Percentiles rank a stretch among this genome's conserved stretches.
Evolutionary conservation across 1,284 basidiomycete species (phyloP).

Genomic region (Ustilago trichophora): DNA sequence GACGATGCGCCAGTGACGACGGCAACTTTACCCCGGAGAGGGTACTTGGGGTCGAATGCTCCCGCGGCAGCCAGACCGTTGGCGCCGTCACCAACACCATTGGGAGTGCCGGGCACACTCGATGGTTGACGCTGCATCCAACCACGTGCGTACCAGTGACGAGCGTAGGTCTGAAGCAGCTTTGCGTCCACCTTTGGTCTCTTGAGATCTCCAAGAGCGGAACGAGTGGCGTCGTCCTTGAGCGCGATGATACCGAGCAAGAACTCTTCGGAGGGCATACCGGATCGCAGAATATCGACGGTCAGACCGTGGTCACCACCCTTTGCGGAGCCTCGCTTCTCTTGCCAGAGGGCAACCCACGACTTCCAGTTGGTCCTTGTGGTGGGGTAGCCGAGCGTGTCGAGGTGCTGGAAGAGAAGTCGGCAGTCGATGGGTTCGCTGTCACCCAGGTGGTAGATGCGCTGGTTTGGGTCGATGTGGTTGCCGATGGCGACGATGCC

Average conservation of each 20-base stretch:
- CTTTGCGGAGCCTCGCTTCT: constrained; percentile 47
- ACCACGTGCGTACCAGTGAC: constrained; percentile 63
- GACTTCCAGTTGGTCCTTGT: constrained; percentile 54
- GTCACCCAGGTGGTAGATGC: constrained; percentile 63
- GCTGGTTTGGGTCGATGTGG: constrained; percentile 52
- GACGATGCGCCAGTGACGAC: constrained; percentile 67
- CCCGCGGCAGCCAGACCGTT: constrained; percentile 17
- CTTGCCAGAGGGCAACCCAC: constrained; percentile 62
- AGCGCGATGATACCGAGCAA: constrained; percentile 56
- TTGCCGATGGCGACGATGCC: constrained; percentile 59
- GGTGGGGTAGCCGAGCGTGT: constrained; percentile 59
- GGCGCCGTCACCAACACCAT: constrained; percentile 11
- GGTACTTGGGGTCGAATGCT: constrained; percentile 35
- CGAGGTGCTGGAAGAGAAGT: constrained; percentile 55
- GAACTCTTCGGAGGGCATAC: constrained; percentile 60
- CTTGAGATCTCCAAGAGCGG: constrained; percentile 34
- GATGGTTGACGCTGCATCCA: constrained; percentile 54
- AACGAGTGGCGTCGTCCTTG: constrained; percentile 59
- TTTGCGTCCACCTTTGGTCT: constrained; percentile 57
- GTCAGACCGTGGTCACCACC: constrained; percentile 55
- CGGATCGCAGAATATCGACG: constrained; percentile 59
- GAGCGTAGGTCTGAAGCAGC: constrained; percentile 59
- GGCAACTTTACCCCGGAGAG: constrained; percentile 63
- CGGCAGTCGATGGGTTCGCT: constrained; percentile 55
- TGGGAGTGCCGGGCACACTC: constrained; percentile 31